phyloP scores from a whole-genome alignment of 2,329 filamentous ascomycete species.

The Metarhizium humberi region DNA sequence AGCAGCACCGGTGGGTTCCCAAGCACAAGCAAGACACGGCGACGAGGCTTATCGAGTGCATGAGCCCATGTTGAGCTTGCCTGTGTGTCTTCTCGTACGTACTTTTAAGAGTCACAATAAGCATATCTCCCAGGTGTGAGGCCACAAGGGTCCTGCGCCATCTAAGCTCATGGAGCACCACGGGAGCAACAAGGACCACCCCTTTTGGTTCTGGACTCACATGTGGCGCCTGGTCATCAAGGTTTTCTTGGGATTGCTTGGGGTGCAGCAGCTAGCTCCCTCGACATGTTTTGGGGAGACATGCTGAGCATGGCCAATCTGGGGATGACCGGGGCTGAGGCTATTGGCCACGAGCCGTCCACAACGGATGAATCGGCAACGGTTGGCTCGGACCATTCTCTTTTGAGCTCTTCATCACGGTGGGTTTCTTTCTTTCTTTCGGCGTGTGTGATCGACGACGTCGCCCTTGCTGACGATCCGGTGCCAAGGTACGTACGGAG shows the following conservation, averaged over 20 bases:
- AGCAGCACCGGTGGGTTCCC: neutral
- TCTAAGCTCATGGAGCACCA: neutral
- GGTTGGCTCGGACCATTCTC: neutral
- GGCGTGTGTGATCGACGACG: neutral
- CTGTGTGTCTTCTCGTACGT: neutral
- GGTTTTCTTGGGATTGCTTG: neutral
- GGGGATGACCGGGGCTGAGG: constrained; percentile 4
- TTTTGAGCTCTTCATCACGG: neutral
- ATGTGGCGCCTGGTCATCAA: constrained; percentile 5
- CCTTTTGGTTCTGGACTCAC: constrained; percentile 4
- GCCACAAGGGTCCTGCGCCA: neutral
- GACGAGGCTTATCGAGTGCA: no score
- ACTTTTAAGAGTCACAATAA: neutral
- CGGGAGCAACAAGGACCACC: constrained; percentile 1
- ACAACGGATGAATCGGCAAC: constrained; percentile 8
- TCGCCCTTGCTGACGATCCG: neutral
- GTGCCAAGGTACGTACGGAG: neutral
- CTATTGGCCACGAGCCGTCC: constrained; percentile 3
- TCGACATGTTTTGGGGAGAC: neutral
- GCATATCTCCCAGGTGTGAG: neutral
- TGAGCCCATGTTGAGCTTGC: neutral
- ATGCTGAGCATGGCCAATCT: constrained; percentile 1
- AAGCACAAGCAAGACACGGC: no score
- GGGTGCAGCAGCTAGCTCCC: no score
- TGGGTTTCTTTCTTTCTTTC: no score